Conservation (phyloP, 192 early-diverging fungal genomes). For the Podila epigama region DNA sequence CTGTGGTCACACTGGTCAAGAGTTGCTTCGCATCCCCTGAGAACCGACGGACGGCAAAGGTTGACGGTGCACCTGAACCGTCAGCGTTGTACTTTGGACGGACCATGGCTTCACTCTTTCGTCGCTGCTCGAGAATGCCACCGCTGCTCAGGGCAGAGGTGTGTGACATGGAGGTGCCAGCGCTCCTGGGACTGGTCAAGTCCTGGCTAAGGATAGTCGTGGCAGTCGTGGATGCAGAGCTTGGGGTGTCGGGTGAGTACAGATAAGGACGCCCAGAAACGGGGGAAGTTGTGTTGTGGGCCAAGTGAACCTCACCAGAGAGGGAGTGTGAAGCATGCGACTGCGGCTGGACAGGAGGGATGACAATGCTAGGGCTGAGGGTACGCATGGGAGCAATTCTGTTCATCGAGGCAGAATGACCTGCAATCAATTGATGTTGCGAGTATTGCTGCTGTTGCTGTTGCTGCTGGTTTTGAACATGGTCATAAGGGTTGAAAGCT, state of each 20-base stretch:
- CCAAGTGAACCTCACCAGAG: not conserved
- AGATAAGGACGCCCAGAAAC: not conserved
- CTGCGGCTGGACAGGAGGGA: constrained; percentile 16
- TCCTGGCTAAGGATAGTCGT: not conserved
- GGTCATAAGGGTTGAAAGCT: constrained; percentile 15
- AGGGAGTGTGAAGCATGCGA: not conserved
- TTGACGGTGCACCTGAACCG: too few species aligned
- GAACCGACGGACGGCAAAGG: constrained; percentile 22
- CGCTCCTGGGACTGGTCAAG: constrained; percentile 14
- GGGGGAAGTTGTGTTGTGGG: not conserved
- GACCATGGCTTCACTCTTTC: constrained; percentile 24
- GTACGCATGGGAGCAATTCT: not conserved
- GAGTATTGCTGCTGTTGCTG: not conserved
- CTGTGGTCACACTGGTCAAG: not conserved
- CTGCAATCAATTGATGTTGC: not conserved
- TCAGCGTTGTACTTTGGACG: constrained; percentile 3
- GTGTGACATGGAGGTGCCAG: constrained; percentile 33
- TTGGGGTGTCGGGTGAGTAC: not conserved
- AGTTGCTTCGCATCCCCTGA: constrained; percentile 11
- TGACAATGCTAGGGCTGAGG: constrained; percentile 24
- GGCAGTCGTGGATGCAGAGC: not conserved
- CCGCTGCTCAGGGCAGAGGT: not conserved
- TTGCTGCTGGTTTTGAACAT: constrained; percentile 1
- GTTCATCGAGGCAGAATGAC: not conserved
- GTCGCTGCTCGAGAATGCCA: not conserved